Conservation (phyloP, 2,329 filamentous ascomycete species). For the Fusarium austroafricanum region DNA sequence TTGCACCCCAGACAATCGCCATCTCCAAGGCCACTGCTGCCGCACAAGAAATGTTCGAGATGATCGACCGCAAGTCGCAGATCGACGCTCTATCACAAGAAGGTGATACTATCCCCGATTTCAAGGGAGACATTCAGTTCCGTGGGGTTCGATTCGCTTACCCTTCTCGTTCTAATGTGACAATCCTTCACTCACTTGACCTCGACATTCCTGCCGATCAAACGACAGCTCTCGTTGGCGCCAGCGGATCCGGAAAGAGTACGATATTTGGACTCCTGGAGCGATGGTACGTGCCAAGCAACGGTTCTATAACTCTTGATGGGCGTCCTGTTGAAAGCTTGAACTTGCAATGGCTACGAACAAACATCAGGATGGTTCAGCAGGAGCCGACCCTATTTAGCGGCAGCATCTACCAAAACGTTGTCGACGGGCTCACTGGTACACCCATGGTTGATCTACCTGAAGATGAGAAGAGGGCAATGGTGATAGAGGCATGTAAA, state of each 20-base stretch:
- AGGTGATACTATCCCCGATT: slow-evolving; percentile 48
- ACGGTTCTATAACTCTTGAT: slow-evolving; percentile 60
- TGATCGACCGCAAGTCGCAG: slow-evolving; percentile 58
- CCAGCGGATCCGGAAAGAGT: slow-evolving; percentile 69
- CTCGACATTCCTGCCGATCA: slow-evolving; percentile 59
- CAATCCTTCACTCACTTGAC: slow-evolving; percentile 57
- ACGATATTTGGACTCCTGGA: slow-evolving; percentile 68
- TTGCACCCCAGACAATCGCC: slow-evolving; percentile 60
- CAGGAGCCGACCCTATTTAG: slow-evolving; percentile 66
- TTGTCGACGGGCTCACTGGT: slow-evolving; percentile 59
- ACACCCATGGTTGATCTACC: slow-evolving; percentile 52
- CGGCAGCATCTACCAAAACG: slow-evolving; percentile 64
- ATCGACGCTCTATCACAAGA: slow-evolving; percentile 57
- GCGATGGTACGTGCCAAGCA: slow-evolving; percentile 67
- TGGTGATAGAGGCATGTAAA: slow-evolving; percentile 61
- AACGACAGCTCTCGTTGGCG: slow-evolving; percentile 67
- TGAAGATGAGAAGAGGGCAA: slow-evolving; percentile 56
- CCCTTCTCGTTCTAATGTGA: slow-evolving; percentile 64
- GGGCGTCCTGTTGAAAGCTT: slow-evolving; percentile 55
- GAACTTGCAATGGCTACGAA: slow-evolving; percentile 64
- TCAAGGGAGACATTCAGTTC: slow-evolving; percentile 61
- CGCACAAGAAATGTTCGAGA: slow-evolving; percentile 59
- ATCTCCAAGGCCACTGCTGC: slow-evolving; percentile 61
- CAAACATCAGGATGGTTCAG: slow-evolving; percentile 64
- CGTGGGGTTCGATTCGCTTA: slow-evolving; percentile 64